phyloP scores from a whole-genome alignment of 345 rosid genomes.

The Salix brachista region DNA sequence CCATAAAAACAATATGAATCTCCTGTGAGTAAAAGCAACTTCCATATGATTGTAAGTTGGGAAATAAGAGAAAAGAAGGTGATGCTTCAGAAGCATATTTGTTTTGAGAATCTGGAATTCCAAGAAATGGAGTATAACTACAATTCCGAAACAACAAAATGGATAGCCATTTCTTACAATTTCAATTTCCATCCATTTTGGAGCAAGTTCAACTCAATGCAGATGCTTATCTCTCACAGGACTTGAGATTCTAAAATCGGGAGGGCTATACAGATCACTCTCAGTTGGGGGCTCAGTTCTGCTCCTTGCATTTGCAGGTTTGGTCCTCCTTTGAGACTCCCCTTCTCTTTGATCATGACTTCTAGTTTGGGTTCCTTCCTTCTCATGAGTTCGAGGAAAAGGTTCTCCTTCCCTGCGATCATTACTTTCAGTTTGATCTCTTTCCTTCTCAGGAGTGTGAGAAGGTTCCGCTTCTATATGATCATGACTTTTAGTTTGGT shows the following conservation, averaged over 20 bases:
- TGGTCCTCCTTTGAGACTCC: constrained; percentile 20
- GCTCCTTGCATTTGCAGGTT: constrained; percentile 46
- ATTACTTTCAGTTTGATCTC: too few species aligned
- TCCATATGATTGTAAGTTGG: not conserved
- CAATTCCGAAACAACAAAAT: constrained; percentile 15
- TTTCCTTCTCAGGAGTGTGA: too few species aligned
- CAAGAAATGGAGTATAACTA: not conserved
- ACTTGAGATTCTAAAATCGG: constrained; percentile 12
- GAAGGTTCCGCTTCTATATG: constrained; percentile 10
- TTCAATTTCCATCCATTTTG: constrained; percentile 21
- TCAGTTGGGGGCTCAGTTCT: constrained; percentile 37
- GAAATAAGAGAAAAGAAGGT: not conserved
- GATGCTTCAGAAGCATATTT: not conserved
- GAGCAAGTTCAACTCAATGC: constrained; percentile 20
- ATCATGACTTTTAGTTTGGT: too few species aligned
- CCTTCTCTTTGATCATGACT: constrained; percentile 12
- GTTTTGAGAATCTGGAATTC: not conserved
- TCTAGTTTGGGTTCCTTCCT: constrained; percentile 15
- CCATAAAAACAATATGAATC: not conserved
- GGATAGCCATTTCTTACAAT: constrained; percentile 22
- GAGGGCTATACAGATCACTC: constrained; percentile 15
- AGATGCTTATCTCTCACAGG: constrained; percentile 19
- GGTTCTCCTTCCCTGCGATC: constrained; percentile 25
- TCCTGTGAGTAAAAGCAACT: not conserved
- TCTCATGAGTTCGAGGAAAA: constrained; percentile 28